These are phyloP conservation scores for Paecilomyces niveus DNA, from an alignment of 2,329 filamentous ascomycete genomes.

Conservation along the genomic window DNA sequence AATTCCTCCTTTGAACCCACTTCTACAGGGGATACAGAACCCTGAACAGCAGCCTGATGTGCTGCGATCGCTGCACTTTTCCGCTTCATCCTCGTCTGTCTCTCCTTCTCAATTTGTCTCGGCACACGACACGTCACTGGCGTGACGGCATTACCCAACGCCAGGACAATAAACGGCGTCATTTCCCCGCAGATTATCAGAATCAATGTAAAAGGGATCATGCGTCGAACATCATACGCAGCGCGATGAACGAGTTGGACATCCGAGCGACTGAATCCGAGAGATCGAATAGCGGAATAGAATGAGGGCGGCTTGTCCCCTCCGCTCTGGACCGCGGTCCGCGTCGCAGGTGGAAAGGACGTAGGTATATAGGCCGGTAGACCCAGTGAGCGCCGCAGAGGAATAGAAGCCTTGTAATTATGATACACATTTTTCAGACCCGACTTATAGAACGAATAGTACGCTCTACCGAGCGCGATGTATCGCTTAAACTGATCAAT, in stretches of 20 bases:
- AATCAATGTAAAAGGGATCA: conserved; percentile 71
- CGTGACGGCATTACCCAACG: conserved; percentile 60
- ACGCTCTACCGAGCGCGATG: conserved; percentile 60
- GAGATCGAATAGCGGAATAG: conserved; percentile 7
- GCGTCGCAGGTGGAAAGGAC: conserved; percentile 15
- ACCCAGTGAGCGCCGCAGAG: conserved; percentile 23
- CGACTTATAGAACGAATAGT: conserved; percentile 78
- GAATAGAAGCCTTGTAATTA: conserved; percentile 47
- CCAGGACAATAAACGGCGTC: conserved; percentile 70
- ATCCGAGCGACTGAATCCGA: conserved; percentile 53
- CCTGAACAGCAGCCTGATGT: conserved; percentile 10
- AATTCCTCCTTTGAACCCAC: conserved; percentile 22
- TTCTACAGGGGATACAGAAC: conserved; percentile 9
- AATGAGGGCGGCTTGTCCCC: conserved; percentile 5
- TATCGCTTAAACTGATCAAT: conserved; percentile 23
- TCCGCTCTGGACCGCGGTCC: not conserved
- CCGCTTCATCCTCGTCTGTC: conserved; percentile 45
- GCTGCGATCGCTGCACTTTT: conserved; percentile 19
- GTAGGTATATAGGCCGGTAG: conserved; percentile 26
- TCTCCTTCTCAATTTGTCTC: conserved; percentile 56
- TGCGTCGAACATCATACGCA: conserved; percentile 63
- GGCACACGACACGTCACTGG: conserved; percentile 81
- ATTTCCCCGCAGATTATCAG: conserved; percentile 78
- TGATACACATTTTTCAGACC: conserved; percentile 67
- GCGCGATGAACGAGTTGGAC: conserved; percentile 65